A percentile compares a stretch with the other conserved stretches of the same genome.
phyloP scores from a whole-genome alignment of 345 rosid genomes.

The Citrus sp. region DNA sequence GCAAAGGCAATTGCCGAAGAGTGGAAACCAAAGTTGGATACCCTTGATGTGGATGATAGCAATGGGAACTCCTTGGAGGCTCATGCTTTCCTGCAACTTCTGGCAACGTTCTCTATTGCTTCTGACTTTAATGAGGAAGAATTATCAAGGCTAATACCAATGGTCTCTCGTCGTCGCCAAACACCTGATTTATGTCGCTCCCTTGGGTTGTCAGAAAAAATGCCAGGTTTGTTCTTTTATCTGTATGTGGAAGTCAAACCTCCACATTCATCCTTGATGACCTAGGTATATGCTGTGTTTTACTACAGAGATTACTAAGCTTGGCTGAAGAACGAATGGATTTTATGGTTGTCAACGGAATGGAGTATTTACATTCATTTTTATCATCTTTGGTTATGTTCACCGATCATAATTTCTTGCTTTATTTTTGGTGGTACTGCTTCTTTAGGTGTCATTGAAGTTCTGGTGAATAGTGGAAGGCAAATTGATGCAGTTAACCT shows the following conservation, averaged over 20 bases:
- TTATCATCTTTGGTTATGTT: constrained; percentile 9
- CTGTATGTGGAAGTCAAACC: background rate
- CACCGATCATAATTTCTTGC: background rate
- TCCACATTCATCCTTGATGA: background rate
- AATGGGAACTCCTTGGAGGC: constrained; percentile 99
- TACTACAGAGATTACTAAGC: background rate
- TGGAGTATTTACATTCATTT: constrained; percentile 1
- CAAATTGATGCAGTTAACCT: constrained; percentile 96
- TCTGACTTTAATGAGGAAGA: constrained; percentile 73
- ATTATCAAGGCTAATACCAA: constrained; percentile 73
- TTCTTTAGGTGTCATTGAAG: constrained; percentile 75
- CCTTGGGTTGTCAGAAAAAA: constrained; percentile 82
- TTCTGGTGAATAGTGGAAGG: constrained; percentile 77
- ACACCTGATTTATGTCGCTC: constrained; percentile 88
- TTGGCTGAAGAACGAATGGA: background rate
- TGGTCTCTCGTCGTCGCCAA: constrained; percentile 99
- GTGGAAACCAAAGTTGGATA: constrained; percentile 86
- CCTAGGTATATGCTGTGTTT: background rate
- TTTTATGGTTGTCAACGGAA: background rate
- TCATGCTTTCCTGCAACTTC: constrained; percentile 95
- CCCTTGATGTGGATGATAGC: constrained; percentile 75
- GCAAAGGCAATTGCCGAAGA: constrained; percentile 82
- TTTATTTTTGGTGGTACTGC: background rate
- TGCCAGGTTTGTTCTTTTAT: constrained; percentile 75
- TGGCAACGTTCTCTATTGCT: constrained; percentile 84